A percentile compares a stretch with the other conserved stretches of the same genome.
phyloP scores from a whole-genome alignment of 208 protist species.

The Wallacemonas sp. region DNA sequence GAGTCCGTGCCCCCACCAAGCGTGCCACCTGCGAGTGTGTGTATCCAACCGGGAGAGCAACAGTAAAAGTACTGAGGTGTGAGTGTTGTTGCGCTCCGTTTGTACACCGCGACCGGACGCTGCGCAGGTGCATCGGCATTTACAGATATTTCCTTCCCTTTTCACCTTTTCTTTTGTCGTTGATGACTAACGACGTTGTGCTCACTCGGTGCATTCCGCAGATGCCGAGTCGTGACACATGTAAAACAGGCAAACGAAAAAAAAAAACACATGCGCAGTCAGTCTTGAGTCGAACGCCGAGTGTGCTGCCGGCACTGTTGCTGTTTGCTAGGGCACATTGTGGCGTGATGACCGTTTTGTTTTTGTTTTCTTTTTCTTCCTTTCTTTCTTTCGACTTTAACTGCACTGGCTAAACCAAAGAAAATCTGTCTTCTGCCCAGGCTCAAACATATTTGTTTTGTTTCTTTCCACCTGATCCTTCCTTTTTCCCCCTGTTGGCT shows the following conservation, averaged over 20 bases:
- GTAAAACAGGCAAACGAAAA: too few species aligned
- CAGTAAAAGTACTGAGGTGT: too few species aligned
- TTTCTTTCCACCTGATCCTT: constrained; percentile 17
- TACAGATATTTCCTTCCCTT: constrained; percentile 19
- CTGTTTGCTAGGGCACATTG: not conserved
- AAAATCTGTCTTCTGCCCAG: not conserved
- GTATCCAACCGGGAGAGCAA: too few species aligned
- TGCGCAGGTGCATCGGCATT: not conserved
- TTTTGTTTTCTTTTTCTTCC: constrained; percentile 14
- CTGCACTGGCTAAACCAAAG: constrained; percentile 7
- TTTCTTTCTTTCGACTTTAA: constrained; percentile 12
- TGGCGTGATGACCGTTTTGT: constrained; percentile 3
- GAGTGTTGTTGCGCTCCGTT: too few species aligned
- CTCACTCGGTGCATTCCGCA: not conserved
- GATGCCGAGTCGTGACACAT: too few species aligned
- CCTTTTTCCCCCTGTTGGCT: constrained; percentile 4
- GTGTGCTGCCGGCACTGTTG: too few species aligned
- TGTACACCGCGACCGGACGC: too few species aligned
- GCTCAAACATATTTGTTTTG: not conserved
- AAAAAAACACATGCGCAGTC: constrained; percentile 14
- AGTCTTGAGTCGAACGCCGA: too few species aligned
- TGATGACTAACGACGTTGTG: constrained; percentile 6
- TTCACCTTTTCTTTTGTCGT: constrained; percentile 17
- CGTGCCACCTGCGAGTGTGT: too few species aligned
- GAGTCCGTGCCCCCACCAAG: too few species aligned